Conservation (phyloP, 257 asterid species). For the Schizonepeta tenuifolia region DNA sequence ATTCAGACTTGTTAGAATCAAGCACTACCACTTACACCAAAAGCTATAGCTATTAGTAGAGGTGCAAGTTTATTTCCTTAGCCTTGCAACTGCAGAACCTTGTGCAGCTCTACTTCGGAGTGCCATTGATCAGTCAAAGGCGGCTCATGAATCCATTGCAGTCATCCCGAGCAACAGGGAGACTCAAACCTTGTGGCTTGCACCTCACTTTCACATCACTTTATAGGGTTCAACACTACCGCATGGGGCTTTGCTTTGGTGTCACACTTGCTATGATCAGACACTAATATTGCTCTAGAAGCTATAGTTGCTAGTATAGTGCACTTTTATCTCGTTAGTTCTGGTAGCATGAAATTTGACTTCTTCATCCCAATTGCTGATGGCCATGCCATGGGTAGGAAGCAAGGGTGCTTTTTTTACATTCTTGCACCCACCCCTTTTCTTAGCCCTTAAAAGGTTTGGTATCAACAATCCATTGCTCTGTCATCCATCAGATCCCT, state of each 20-base stretch:
- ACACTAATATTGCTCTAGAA: background rate
- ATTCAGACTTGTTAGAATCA: background rate
- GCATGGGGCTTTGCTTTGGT: background rate
- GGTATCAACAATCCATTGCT: background rate
- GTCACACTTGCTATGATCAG: background rate
- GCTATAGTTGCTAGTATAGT: background rate
- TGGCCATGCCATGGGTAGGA: background rate
- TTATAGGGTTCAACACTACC: background rate
- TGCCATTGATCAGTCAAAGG: background rate
- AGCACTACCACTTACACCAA: background rate
- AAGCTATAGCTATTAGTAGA: background rate
- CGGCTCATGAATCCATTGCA: background rate
- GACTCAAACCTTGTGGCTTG: background rate
- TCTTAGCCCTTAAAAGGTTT: background rate
- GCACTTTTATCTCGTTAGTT: background rate
- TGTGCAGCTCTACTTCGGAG: background rate
- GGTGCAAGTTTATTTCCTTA: background rate
- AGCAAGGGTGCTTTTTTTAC: background rate
- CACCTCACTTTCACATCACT: background rate
- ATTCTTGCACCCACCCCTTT: background rate
- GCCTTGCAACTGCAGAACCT: constrained; percentile 17
- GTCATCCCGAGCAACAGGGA: constrained; percentile 3
- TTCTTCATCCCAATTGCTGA: background rate
- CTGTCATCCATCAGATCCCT: constrained; percentile 5
- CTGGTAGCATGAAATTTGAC: background rate